A percentile compares a stretch with the other conserved stretches of the same genome.
Evolutionary conservation across 2,329 filamentous ascomycete genomes (phyloP).

Genomic region (Xylaria sp.): DNA sequence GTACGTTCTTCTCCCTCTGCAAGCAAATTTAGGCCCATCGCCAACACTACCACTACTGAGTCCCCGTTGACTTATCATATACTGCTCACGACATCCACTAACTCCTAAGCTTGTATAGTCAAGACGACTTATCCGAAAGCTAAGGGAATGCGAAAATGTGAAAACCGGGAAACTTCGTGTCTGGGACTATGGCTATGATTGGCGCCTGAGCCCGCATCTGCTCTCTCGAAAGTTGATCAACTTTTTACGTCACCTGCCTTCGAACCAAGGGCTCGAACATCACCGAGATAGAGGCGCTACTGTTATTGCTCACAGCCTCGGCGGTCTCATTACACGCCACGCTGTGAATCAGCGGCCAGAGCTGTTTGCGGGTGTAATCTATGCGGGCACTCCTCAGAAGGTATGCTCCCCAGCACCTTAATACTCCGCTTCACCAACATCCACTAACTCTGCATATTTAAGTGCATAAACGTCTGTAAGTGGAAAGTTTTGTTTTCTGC

Average conservation of each 20-base stretch:
- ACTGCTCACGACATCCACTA: neutral
- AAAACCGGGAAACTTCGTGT: conserved; percentile 76
- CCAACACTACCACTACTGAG: neutral
- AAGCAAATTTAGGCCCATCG: neutral
- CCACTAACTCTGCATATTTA: conserved; percentile 12
- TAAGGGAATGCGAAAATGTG: conserved; percentile 79
- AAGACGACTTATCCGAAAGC: conserved; percentile 79
- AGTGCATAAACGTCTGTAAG: conserved; percentile 77
- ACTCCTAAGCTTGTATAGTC: conserved; percentile 53
- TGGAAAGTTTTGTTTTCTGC: neutral
- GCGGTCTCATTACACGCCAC: conserved; percentile 87
- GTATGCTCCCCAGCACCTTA: conserved; percentile 10
- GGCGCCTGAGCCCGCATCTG: conserved; percentile 84
- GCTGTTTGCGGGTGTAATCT: conserved; percentile 86
- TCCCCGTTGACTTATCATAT: too few species aligned
- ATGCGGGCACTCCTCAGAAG: conserved; percentile 81
- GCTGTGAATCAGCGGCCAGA: conserved; percentile 87
- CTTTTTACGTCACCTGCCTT: conserved; percentile 79
- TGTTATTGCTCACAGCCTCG: conserved; percentile 87
- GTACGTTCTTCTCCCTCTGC: conserved; percentile 6
- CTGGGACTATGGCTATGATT: conserved; percentile 95
- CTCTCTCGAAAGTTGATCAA: conserved; percentile 76
- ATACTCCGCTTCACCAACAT: neutral
- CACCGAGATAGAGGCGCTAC: conserved; percentile 72
- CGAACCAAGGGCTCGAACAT: conserved; percentile 69